These are phyloP conservation scores for Wickerhamomyces rabaulensis DNA, from an alignment of 805 yeast species.

Conservation along the genomic window DNA sequence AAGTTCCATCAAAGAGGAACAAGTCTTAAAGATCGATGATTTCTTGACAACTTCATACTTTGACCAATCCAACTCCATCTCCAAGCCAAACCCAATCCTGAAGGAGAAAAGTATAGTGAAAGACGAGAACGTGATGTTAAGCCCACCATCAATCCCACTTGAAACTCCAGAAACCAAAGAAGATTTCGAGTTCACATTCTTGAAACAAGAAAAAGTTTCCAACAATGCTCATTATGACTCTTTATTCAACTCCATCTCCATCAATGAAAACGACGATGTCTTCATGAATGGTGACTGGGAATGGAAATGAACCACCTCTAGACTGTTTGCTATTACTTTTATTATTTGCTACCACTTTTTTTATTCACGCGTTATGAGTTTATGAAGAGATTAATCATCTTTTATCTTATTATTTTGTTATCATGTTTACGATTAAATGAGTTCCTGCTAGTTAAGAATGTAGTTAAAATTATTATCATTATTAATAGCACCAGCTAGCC, in stretches of 20 bases:
- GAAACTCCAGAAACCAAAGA: conserved; percentile 3
- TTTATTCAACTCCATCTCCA: conserved; percentile 9
- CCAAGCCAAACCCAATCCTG: conserved; percentile 4
- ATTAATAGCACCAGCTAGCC: neutral
- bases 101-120: neutral
- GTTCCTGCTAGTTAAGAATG: neutral
- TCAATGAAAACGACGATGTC: conserved; percentile 6
- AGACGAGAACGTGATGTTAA: neutral
- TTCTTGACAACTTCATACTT: conserved; percentile 20
- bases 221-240: conserved; percentile 9
- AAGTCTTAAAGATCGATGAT: conserved; percentile 20
- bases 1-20: conserved; percentile 21
- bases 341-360: neutral
- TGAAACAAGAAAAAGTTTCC: conserved; percentile 15
- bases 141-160: conserved; percentile 7
- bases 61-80: conserved; percentile 14
- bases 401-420: neutral
- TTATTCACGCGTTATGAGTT: neutral
- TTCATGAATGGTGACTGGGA: conserved; percentile 17
- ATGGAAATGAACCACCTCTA: conserved; percentile 10
- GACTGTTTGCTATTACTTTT: neutral
- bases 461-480: neutral
- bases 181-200: conserved; percentile 20
- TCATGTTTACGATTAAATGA: neutral
- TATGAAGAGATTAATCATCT: neutral